phyloP scores from a whole-genome alignment of 1,284 basidiomycete genomes.

The Trichosporon ovoides region DNA sequence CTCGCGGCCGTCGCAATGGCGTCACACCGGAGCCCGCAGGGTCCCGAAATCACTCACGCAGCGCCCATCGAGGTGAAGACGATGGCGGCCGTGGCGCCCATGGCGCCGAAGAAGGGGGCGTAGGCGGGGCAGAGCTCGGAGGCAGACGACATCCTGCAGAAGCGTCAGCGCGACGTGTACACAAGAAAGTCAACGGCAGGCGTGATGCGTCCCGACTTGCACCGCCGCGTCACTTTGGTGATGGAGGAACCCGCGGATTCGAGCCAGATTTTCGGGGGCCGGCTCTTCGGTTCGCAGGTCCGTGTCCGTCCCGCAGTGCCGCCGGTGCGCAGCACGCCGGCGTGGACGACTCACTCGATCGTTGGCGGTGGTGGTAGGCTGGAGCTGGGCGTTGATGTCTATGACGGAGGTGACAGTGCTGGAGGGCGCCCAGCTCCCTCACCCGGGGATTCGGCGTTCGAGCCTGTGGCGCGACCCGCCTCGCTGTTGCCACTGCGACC shows the following conservation, averaged over 20 bases:
- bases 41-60: slow-evolving; percentile 35
- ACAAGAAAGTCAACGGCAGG: background rate
- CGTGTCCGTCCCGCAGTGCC: background rate
- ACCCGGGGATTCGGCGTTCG: slow-evolving; percentile 1
- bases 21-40: background rate
- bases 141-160: slow-evolving; percentile 60
- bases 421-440: slow-evolving; percentile 1
- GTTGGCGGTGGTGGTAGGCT: slow-evolving; percentile 2
- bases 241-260: background rate
- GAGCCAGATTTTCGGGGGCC: background rate
- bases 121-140: slow-evolving; percentile 82
- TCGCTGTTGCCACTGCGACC: background rate
- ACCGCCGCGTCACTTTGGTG: background rate
- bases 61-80: slow-evolving; percentile 78
- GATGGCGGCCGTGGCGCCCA: slow-evolving; percentile 95
- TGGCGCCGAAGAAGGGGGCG: slow-evolving; percentile 94
- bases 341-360: slow-evolving; percentile 1
- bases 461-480: background rate
- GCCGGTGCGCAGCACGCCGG: background rate
- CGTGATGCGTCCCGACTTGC: background rate
- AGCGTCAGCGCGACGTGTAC: background rate
- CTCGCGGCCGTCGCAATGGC: background rate
- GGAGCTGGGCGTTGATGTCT: slow-evolving; percentile 4
- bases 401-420: slow-evolving; percentile 5
- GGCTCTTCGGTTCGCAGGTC: background rate